Evolutionary conservation across 164 flowering plant genomes (phyloP).

Genomic region (Piper longum): DNA sequence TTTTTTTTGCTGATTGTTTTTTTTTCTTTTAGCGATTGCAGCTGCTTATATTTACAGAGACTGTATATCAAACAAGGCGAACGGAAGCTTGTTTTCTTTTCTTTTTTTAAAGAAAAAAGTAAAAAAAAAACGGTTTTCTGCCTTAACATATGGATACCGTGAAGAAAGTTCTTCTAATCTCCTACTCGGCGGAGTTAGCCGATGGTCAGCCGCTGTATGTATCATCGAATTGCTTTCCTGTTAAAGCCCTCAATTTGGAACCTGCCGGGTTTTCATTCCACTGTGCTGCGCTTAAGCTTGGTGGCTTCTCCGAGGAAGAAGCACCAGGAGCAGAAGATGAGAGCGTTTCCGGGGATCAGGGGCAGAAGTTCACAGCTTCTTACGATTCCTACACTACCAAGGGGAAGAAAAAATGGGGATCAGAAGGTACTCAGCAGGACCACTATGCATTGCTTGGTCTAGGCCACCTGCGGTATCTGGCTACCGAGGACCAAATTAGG

Average conservation of each 20-base stretch:
- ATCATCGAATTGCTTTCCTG: constrained; percentile 66
- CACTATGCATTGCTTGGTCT: constrained; percentile 86
- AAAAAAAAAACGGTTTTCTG: too few relatives aligned
- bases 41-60: too few relatives aligned
- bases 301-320: constrained; percentile 40
- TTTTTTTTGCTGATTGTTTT: too few relatives aligned
- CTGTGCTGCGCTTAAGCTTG: constrained; percentile 46
- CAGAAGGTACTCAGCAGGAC: constrained; percentile 53
- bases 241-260: constrained; percentile 49
- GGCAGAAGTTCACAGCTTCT: constrained; percentile 33
- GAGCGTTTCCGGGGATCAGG: constrained; percentile 29
- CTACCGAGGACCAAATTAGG: constrained; percentile 46
- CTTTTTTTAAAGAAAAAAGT: too few relatives aligned
- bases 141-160: constrained; percentile 6
- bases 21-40: too few relatives aligned
- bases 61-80: too few relatives aligned
- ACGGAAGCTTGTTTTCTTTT: too few relatives aligned
- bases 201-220: constrained; percentile 62
- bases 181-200: constrained; percentile 54
- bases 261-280: constrained; percentile 92
- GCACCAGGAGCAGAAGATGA: constrained; percentile 19
- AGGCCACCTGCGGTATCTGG: constrained; percentile 71
- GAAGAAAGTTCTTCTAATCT: constrained; percentile 25
- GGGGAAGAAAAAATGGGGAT: constrained; percentile 69
- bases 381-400: constrained; percentile 65